Base-by-base conservation (phyloP, 371 early-diverging fungal genomes). In the Circinella umbellata region DNA sequence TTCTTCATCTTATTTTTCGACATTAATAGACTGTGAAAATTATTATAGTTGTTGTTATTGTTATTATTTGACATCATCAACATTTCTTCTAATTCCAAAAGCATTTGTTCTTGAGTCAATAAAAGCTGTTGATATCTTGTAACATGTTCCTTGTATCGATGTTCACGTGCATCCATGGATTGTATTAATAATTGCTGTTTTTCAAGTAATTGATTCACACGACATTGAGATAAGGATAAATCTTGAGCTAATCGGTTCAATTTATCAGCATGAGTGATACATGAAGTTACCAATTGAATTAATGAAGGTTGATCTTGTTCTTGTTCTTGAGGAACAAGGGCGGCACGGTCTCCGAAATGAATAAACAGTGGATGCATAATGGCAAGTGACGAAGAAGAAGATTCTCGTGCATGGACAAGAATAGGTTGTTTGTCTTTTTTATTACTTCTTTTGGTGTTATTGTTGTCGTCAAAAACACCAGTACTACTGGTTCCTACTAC, bases 141-240 rank as follows among this genome's bases (percentile, higher is more conserved):
- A 36, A 66, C 39, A 64, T 66, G 68, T 17, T 63, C 47, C 47
- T 51, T 51, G 20, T 74, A 70, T 6, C 49, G 60, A 14, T 64
- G 64, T 64, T 74, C 74, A 7, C 68, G 70, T 37, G 63, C 65
- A 53, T 74, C 69, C 42, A 68, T 39, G 11, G 73, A 71, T n/a
- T 66, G 47, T 17, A 64, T 54, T 15, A 68, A 42, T 1, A 65
- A 34, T 47, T 60, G 61, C 14, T 72, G 68, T n/a, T 48, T 47
- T 47, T 72, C 27, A 36, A 72, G 46, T 7, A 68, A 47, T 10
- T 63, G 49, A 14, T 46, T 61, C 4, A 72, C 61, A 36, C 64
- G 69, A 15, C 48, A 37, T 38, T 72, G 65, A 7, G 73, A 72
- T 7, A 39, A 36, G 4, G 61, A 20, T 34, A 72, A 27, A 37